Evolutionary conservation across 1,284 basidiomycete species (phyloP).

Genomic region (Vanrija humicola): DNA sequence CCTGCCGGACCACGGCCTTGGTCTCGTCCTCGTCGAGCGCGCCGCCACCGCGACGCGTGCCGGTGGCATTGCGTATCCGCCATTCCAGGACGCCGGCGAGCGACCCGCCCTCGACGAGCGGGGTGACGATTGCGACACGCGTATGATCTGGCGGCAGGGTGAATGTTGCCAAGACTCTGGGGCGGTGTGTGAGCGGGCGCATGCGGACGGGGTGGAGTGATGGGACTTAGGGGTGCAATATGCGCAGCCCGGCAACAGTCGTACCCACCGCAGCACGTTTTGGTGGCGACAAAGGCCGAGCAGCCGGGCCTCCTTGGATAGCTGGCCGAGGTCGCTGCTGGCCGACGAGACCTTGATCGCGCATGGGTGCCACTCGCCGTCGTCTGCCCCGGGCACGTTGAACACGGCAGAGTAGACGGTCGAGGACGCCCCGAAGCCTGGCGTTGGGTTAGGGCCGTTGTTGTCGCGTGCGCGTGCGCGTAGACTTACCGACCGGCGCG

Average conservation of each 20-base stretch:
- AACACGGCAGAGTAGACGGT: conserved; percentile 38
- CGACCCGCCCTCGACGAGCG: conserved; percentile 38
- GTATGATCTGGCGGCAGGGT: conserved; percentile 40
- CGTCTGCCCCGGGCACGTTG: conserved; percentile 10
- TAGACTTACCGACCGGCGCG: conserved; percentile 28
- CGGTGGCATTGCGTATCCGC: conserved; percentile 15
- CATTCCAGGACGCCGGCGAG: conserved; percentile 39
- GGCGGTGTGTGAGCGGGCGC: neutral
- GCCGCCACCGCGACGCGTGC: neutral
- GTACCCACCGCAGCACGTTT: conserved; percentile 38
- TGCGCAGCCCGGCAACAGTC: neutral
- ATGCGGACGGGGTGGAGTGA: neutral
- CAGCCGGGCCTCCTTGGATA: conserved; percentile 34
- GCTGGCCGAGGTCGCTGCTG: conserved; percentile 29
- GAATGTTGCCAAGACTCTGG: conserved; percentile 38
- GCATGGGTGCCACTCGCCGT: conserved; percentile 21
- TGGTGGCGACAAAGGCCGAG: conserved; percentile 38
- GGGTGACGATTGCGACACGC: conserved; percentile 41
- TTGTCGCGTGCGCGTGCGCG: neutral
- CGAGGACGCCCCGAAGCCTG: conserved; percentile 44
- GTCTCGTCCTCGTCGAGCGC: conserved; percentile 39
- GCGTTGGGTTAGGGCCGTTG: neutral
- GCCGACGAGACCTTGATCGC: conserved; percentile 42
- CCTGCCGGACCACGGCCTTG: conserved; percentile 63
- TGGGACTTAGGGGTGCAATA: too few species aligned